phyloP scores from a whole-genome alignment of 2,329 filamentous ascomycete genomes.

The Colletotrichum caudatum region DNA sequence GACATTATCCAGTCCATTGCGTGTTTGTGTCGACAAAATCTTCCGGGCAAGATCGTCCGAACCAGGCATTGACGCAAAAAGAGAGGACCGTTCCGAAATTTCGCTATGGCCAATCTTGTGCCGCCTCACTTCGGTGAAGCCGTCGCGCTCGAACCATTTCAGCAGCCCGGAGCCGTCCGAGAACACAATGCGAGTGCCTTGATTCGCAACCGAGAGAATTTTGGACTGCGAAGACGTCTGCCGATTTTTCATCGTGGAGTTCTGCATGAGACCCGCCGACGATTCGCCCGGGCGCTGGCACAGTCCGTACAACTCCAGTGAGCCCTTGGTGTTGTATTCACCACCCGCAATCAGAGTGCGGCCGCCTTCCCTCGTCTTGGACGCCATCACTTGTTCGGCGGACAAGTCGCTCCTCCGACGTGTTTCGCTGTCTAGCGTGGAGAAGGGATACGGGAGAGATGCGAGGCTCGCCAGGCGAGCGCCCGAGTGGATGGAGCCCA shows the following conservation, averaged over 20 bases:
- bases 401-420: constrained; percentile 68
- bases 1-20: constrained; percentile 45
- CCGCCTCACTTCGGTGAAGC: constrained; percentile 69
- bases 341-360: constrained; percentile 84
- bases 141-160: constrained; percentile 93
- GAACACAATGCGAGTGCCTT: constrained; percentile 85
- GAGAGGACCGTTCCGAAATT: constrained; percentile 57
- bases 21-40: constrained; percentile 72
- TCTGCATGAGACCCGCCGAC: constrained; percentile 47
- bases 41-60: constrained; percentile 84
- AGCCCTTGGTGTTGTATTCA: constrained; percentile 92
- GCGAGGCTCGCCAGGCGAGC: constrained; percentile 81
- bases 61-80: constrained; percentile 65
- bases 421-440: constrained; percentile 70
- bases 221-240: constrained; percentile 86
- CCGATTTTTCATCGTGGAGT: constrained; percentile 77
- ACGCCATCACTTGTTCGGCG: constrained; percentile 63
- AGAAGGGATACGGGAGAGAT: constrained; percentile 75
- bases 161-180: constrained; percentile 86
- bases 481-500: constrained; percentile 85
- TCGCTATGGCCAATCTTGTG: constrained; percentile 69
- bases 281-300: constrained; percentile 42
- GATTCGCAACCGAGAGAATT: constrained; percentile 82
- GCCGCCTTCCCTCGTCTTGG: constrained; percentile 65
- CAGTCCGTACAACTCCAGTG: constrained; percentile 86